Base-by-base conservation (phyloP, 768 basidiomycete genomes). In the Russula ochroleuca region DNA sequence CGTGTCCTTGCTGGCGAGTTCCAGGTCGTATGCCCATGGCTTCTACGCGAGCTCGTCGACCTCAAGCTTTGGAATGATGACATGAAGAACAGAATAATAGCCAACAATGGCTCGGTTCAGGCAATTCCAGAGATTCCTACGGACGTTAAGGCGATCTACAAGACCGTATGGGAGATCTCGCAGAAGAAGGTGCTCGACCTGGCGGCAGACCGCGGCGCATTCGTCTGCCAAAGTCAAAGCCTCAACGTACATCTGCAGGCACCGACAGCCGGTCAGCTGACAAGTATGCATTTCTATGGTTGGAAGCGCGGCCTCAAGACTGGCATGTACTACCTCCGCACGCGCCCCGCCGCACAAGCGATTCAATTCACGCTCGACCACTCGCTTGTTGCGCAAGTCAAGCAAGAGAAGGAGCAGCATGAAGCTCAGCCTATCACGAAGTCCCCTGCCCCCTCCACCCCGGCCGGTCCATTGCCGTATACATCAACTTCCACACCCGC, bases 261-360 rank as follows among this genome's bases (percentile, higher is more conserved):
- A 40, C 96, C 96, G 35, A 93, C 93, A 3, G 79, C 87, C 62
- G 92, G 92, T 10, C 96, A 99, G 75, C 80, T 99, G 66, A 95
- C 94, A 43, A 90, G 88, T 65, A 94, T 94, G 93, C 94, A 95
- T 75, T 96, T 95, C 80, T 98, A 98, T 73, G 97, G 94, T n/a
- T 98, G 97, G 97, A 96, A 96, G 83, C 93, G 93, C 78, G 97
- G 97, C 38, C 78, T 99, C 72, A 99, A 99, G 84, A 99, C 97
- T 1, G 97, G 96, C 69, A 95, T 96, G 92, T 94, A 94, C 78
- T 98, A 99, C 76, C 82, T 99, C 55, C 85, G 97, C 59, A 98
- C 97, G 40, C 84, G 92, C 57, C 92, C 97, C 5, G 94, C 95
- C 10, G 92, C 93, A 14, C 88, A 93, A 71, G 97, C 97, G 56